Evolutionary conservation across 2,329 filamentous ascomycete species (phyloP).

Genomic region (Ophiognomonia clavigignenti-juglandacearum): DNA sequence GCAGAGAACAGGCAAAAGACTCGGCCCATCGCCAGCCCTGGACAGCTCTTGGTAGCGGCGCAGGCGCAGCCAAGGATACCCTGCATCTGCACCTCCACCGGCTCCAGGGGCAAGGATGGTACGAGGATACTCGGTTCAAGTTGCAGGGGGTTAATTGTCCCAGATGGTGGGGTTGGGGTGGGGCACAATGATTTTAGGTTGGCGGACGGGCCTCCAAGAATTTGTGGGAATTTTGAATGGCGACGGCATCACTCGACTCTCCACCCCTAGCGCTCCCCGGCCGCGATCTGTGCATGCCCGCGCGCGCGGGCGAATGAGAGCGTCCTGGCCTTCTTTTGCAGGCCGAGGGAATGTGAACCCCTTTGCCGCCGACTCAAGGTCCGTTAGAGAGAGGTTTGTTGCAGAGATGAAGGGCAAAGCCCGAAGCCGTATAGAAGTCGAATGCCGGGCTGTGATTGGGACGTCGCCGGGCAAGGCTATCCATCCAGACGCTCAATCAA

Average conservation of each 20-base stretch:
- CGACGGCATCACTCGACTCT: constrained; percentile 5
- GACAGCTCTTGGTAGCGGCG: too few species aligned
- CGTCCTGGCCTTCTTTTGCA: too few species aligned
- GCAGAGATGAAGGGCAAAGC: too few species aligned
- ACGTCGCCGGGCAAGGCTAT: neutral
- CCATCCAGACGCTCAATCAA: neutral
- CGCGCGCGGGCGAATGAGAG: constrained; percentile 2
- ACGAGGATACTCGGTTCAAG: constrained; percentile 1
- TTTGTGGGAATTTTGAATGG: too few species aligned
- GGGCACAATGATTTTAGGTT: constrained; percentile 15
- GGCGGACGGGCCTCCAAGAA: constrained; percentile 9
- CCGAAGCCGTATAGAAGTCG: constrained; percentile 2
- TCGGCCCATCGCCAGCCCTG: too few species aligned
- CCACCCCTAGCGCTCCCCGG: constrained; percentile 12
- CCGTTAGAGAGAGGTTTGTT: too few species aligned
- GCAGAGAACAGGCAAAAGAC: too few species aligned
- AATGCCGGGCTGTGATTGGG: constrained; percentile 9
- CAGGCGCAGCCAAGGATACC: too few species aligned
- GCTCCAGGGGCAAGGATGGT: constrained; percentile 1
- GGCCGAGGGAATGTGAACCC: too few species aligned
- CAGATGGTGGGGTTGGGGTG: neutral
- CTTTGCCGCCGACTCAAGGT: too few species aligned
- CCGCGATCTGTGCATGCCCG: too few species aligned
- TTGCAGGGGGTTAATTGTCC: constrained; percentile 2
- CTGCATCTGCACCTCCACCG: too few species aligned